phyloP scores from a whole-genome alignment of 1,139 yeast genomes.

The Kodamaea plutei region DNA sequence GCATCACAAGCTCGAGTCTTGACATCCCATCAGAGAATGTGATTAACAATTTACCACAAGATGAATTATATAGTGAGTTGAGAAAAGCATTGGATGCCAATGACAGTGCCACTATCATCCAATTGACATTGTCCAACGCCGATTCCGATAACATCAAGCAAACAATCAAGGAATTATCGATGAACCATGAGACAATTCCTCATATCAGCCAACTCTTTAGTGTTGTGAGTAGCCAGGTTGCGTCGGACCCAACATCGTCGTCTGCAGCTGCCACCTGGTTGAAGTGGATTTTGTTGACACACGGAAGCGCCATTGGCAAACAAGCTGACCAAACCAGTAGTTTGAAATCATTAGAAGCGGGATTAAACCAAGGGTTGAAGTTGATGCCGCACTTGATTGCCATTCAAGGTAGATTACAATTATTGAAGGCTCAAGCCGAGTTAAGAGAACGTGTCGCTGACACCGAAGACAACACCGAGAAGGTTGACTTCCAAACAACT shows the following conservation, averaged over 20 bases:
- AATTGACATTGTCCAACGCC: conserved; percentile 33
- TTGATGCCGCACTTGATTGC: conserved; percentile 38
- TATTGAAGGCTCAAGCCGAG: conserved; percentile 37
- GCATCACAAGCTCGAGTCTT: conserved; percentile 1
- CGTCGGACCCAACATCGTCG: conserved; percentile 31
- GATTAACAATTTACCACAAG: conserved; percentile 20
- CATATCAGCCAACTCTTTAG: conserved; percentile 28
- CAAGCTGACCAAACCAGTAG: conserved; percentile 27
- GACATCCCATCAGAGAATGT: conserved; percentile 11
- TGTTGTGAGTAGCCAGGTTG: conserved; percentile 30
- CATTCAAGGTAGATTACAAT: conserved; percentile 42
- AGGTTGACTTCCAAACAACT: no score
- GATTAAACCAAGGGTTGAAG: conserved; percentile 28
- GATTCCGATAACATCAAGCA: conserved; percentile 33
- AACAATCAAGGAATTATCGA: conserved; percentile 24
- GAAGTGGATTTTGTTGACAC: conserved; percentile 44
- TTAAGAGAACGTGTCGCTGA: conserved; percentile 28
- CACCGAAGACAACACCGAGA: conserved; percentile 11
- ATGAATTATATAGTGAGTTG: conserved; percentile 23
- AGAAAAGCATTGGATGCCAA: conserved; percentile 12
- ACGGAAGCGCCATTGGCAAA: conserved; percentile 40
- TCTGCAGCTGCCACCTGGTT: conserved; percentile 42
- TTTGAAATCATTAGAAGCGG: conserved; percentile 28
- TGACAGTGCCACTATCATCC: conserved; percentile 13
- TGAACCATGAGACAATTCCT: conserved; percentile 14